Percentiles rank a stretch among this genome's conserved stretches.
Conservation (phyloP, 306 rosid species). For the Cucurbita moschata region DNA sequence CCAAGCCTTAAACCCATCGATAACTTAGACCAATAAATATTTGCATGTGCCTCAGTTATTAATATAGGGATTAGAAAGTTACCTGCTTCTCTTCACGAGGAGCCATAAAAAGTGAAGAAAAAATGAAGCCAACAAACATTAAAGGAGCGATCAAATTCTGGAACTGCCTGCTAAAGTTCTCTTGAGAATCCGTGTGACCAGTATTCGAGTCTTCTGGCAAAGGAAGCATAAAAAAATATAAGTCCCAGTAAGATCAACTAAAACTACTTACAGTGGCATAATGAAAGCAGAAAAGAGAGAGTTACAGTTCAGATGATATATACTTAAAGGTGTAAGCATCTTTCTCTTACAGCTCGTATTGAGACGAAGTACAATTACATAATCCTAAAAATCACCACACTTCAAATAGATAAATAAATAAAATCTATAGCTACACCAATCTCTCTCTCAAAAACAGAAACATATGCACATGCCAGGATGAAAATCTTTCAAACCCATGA, state of each 20-base stretch:
- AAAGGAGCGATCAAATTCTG: slow-evolving; percentile 38
- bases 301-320: background rate
- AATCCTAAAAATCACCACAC: background rate
- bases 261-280: background rate
- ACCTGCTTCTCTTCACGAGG: slow-evolving; percentile 69
- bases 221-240: background rate
- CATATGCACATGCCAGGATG: background rate
- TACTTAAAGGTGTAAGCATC: background rate
- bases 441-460: background rate
- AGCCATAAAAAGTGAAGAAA: slow-evolving; percentile 34
- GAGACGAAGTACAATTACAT: background rate
- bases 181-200: slow-evolving; percentile 39
- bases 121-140: slow-evolving; percentile 34
- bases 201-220: slow-evolving; percentile 58
- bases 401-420: background rate
- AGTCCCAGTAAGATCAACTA: background rate
- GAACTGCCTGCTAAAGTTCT: slow-evolving; percentile 35
- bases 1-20: background rate
- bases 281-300: background rate
- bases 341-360: background rate
- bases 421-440: background rate
- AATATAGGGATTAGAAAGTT: background rate
- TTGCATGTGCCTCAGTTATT: background rate
- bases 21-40: background rate
- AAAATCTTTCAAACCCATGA: background rate